These are phyloP conservation scores for Panellus pusillus DNA, from an alignment of 768 basidiomycete species.

Conservation along the genomic window DNA sequence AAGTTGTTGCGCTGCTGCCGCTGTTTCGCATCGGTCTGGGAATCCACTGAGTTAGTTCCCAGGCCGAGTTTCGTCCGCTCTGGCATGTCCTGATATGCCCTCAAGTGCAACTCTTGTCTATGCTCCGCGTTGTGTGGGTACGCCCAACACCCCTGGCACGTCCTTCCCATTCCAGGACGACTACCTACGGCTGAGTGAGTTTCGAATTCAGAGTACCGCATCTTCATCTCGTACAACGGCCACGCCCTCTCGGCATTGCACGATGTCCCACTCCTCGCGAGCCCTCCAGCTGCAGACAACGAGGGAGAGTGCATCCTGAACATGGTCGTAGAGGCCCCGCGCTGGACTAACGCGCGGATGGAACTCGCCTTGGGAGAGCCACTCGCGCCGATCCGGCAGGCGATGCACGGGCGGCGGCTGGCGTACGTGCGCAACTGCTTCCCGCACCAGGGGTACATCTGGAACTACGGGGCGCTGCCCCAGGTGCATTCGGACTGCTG, in stretches of 20 bases:
- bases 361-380: slow-evolving; percentile 75
- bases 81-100: no score
- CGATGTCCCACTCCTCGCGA: slow-evolving; percentile 69
- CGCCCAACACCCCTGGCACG: slow-evolving; percentile 8
- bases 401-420: slow-evolving; percentile 50
- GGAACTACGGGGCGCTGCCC: slow-evolving; percentile 85
- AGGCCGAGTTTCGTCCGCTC: no score
- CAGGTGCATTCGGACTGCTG: slow-evolving; percentile 43
- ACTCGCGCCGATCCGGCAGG: slow-evolving; percentile 84
- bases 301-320: slow-evolving; percentile 63
- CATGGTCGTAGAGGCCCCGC: slow-evolving; percentile 79
- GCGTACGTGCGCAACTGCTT: slow-evolving; percentile 83
- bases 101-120: background rate
- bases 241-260: slow-evolving; percentile 63
- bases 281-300: slow-evolving; percentile 46
- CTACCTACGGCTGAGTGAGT: no score
- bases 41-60: no score
- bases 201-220: slow-evolving; percentile 78
- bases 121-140: background rate
- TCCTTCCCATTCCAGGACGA: background rate
- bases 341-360: slow-evolving; percentile 88
- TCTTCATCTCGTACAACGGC: slow-evolving; percentile 66
- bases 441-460: slow-evolving; percentile 84
- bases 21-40: no score
- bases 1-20: no score